These are phyloP conservation scores for Boeremia lycopersici DNA, from an alignment of 2,329 filamentous ascomycete genomes.

Conservation along the genomic window DNA sequence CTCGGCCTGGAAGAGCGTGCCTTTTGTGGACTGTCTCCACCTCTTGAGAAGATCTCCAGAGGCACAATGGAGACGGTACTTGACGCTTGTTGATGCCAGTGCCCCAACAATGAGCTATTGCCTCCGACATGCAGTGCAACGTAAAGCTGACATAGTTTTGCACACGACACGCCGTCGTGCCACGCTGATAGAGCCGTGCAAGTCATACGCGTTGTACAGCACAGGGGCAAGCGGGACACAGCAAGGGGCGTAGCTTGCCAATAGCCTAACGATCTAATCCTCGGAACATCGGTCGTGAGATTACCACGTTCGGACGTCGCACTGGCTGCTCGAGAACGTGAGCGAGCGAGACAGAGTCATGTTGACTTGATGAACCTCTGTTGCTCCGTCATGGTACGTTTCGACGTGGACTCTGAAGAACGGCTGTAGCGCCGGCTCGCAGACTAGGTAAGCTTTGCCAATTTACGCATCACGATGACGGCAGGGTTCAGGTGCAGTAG, in stretches of 20 bases:
- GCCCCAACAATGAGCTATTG: slow-evolving; percentile 3
- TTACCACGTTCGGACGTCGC: background rate
- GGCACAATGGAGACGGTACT: background rate
- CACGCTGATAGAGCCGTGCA: slow-evolving; percentile 7
- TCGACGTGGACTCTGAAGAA: background rate
- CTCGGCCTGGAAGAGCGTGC: slow-evolving; percentile 3
- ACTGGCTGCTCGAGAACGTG: slow-evolving; percentile 4
- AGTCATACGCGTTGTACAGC: slow-evolving; percentile 1
- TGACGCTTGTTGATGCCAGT: slow-evolving; percentile 4
- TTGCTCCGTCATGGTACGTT: background rate
- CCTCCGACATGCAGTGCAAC: slow-evolving; percentile 6
- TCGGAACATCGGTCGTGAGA: background rate
- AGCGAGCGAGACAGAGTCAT: slow-evolving; percentile 8
- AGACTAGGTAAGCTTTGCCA: slow-evolving; percentile 13
- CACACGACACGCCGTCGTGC: background rate
- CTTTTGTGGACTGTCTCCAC: slow-evolving; percentile 2
- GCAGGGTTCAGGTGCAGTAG: too few relatives aligned
- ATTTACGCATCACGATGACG: slow-evolving; percentile 12
- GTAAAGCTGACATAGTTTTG: slow-evolving; percentile 6
- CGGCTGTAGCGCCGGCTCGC: background rate
- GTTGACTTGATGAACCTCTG: background rate
- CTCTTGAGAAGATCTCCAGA: slow-evolving; percentile 2
- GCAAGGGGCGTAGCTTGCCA: background rate
- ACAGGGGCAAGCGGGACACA: slow-evolving; percentile 9
- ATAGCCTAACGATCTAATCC: background rate